phyloP scores from a whole-genome alignment of 108 stramenopile genomes.

The Stephanodiscus triporus region DNA sequence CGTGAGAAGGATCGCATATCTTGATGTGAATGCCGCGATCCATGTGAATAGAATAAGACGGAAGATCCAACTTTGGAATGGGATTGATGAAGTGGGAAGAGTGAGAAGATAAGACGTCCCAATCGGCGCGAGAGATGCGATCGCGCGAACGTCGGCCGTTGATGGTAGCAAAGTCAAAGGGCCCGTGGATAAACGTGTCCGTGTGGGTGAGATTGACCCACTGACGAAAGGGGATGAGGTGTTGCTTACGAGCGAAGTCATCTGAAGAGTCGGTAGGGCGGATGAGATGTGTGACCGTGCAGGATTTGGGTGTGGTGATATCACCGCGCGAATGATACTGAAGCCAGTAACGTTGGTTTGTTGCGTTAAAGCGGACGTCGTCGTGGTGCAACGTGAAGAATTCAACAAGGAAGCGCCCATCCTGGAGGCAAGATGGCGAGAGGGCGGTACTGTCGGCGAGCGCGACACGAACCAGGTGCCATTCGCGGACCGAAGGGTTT shows the following conservation, averaged over 20 bases:
- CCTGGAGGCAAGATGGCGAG: not conserved
- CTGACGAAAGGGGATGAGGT: not conserved
- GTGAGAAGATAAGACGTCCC: slow-evolving; percentile 5
- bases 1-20: no score
- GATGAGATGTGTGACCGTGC: not conserved
- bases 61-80: not conserved
- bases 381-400: slow-evolving; percentile 7
- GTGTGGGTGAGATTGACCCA: slow-evolving; percentile 8
- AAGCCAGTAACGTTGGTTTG: slow-evolving; percentile 25
- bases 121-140: not conserved
- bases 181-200: slow-evolving; percentile 15
- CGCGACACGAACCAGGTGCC: not conserved
- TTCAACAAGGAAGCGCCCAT: slow-evolving; percentile 1
- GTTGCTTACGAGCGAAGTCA: not conserved
- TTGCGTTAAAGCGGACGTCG: slow-evolving; percentile 2
- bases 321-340: slow-evolving; percentile 18
- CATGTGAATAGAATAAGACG: no score
- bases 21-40: no score
- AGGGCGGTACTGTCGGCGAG: not conserved
- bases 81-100: not conserved
- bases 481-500: not conserved
- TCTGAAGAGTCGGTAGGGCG: not conserved
- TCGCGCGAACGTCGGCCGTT: slow-evolving; percentile 5
- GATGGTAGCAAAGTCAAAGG: slow-evolving; percentile 22
- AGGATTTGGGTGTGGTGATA: not conserved